These are phyloP conservation scores for Trypanosoma scelopori DNA, from an alignment of 208 protist genomes.

Conservation along the genomic window DNA sequence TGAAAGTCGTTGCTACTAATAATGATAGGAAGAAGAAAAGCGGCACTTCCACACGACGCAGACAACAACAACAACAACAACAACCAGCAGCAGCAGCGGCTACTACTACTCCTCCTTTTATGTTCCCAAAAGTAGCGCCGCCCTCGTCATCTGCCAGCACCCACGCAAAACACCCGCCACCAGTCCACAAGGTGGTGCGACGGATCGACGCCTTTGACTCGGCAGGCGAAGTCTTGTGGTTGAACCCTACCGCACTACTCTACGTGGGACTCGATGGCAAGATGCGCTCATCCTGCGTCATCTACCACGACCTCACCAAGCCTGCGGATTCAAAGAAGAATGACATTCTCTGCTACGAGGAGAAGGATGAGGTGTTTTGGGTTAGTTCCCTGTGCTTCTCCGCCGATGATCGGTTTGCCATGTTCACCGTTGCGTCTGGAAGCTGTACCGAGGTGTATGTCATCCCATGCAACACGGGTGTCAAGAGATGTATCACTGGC, in stretches of 20 bases:
- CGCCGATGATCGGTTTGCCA: slow-evolving; percentile 46
- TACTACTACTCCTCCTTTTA: neutral
- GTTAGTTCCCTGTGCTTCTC: slow-evolving; percentile 45
- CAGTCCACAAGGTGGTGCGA: slow-evolving; percentile 38
- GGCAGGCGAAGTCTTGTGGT: slow-evolving; percentile 59
- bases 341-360: slow-evolving; percentile 58
- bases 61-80: neutral
- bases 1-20: too few relatives aligned
- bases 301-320: slow-evolving; percentile 58
- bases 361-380: slow-evolving; percentile 64
- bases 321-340: slow-evolving; percentile 11
- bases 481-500: slow-evolving; percentile 8
- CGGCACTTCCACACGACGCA: neutral
- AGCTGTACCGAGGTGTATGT: slow-evolving; percentile 56
- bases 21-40: neutral
- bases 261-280: slow-evolving; percentile 64
- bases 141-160: neutral
- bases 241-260: slow-evolving; percentile 34
- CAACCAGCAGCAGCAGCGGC: neutral
- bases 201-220: slow-evolving; percentile 60
- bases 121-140: neutral
- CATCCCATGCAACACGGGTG: slow-evolving; percentile 21
- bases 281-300: slow-evolving; percentile 49
- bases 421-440: slow-evolving; percentile 49
- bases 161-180: slow-evolving; percentile 8